Evolutionary conservation across 2,329 filamentous ascomycete species (phyloP), one percentile per base, ranked within the genome.

Genomic region (Nothopassalora personata): DNA sequence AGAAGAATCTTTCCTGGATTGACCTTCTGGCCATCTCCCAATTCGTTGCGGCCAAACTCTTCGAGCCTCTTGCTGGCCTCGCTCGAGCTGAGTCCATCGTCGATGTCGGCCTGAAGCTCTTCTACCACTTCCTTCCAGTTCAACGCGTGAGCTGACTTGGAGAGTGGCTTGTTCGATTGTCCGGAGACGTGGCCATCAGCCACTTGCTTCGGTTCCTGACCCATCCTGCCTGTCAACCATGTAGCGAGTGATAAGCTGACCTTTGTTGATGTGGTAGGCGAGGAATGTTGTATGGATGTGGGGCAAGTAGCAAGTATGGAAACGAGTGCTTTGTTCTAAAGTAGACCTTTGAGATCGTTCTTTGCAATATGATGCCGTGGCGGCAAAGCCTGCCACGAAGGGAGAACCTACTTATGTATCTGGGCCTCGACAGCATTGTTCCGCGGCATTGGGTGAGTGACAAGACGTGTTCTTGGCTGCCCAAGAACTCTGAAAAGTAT

Each of bases 1-100:
- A 88, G 76, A 50, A 91, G 76, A 46, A 91, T 89, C 67, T 86
- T 91, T 67, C 81, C 86, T 79, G 87, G 86, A 81, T 70, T 83
- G 51, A 91, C 85, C 30, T 83, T 83, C 30, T 82, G 84, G 19
- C 81, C 86, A 19, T 89, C 83, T 48, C 90, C 84, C 19, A 91
- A 79, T 69, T 90, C 86, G 75, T 91, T 91, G 18, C 74, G 77
- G 53, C 87, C 86, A 70, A 87, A 85, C 60, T 81, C 78, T 23
- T 80, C 73, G 57, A 85, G 80, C 27, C 87, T 77, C 57, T 83
- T 74, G 54, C 79, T 72, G 23, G 88, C 87, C 68, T 88, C 82
- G 8, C 75, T 72, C 15, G 81, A 79, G 9, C 80, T 84, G 47
- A 92, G 77, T 43, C 89, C 89, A 70, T 82, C 85, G 61, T 90